A percentile compares a stretch with the other conserved stretches of the same genome.
Evolutionary conservation across 2,329 filamentous ascomycete genomes (phyloP).

Genomic region (Fusarium nisikadoi): DNA sequence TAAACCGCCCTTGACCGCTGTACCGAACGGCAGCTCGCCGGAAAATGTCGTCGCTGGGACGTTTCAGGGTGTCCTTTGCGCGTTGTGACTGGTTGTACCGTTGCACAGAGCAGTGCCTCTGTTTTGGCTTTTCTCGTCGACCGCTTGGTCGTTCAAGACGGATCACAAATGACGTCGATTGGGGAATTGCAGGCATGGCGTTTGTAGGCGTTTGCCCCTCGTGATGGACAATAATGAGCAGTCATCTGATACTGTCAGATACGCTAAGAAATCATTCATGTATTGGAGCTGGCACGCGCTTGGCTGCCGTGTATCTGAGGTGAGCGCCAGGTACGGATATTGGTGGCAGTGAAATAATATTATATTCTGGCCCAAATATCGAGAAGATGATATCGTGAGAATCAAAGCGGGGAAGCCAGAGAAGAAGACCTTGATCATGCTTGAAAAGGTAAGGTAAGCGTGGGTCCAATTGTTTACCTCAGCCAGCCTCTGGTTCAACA

Average conservation of each 20-base stretch:
- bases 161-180: not conserved
- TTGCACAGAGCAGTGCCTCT: not conserved
- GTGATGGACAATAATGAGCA: not conserved
- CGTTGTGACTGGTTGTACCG: not conserved
- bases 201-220: not conserved
- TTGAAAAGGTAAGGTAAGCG: not conserved
- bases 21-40: not conserved
- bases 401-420: not conserved
- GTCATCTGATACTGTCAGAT: not conserved
- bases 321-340: not conserved
- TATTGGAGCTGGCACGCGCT: not conserved
- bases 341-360: not conserved
- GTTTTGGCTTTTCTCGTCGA: not conserved
- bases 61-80: not conserved
- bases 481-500: slow-evolving; percentile 21
- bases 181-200: not conserved
- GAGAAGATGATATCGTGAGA: not conserved
- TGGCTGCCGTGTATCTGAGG: not conserved
- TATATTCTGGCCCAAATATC: not conserved
- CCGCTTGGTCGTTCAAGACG: slow-evolving; percentile 4
- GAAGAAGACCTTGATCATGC: not conserved
- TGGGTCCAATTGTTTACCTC: not conserved
- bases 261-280: not conserved
- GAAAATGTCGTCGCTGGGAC: not conserved
- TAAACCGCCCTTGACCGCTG: not conserved